Evolutionary conservation across 768 basidiomycete species (phyloP).

Genomic region (Hypholoma sublateritium): DNA sequence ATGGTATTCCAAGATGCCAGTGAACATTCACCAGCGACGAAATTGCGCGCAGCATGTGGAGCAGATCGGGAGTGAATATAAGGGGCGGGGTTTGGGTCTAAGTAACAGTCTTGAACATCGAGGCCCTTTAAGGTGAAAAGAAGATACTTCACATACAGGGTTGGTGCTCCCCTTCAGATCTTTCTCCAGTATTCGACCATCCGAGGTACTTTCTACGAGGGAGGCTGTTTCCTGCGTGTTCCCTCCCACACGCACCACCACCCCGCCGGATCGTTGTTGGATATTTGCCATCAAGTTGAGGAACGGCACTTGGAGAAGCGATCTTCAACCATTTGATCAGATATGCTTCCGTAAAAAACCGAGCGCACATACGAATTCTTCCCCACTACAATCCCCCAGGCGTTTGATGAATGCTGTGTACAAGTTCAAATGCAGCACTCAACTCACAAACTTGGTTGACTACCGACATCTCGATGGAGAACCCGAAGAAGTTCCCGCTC

Average conservation of each 20-base stretch:
- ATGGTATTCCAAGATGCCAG: conserved; percentile 71
- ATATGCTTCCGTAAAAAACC: conserved; percentile 20
- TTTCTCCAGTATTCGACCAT: conserved; percentile 53
- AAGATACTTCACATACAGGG: conserved; percentile 31
- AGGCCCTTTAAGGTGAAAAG: not conserved
- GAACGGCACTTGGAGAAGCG: conserved; percentile 58
- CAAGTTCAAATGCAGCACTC: not conserved
- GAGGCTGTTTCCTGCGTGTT: conserved; percentile 74
- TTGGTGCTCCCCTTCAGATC: conserved; percentile 30
- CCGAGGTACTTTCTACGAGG: conserved; percentile 47
- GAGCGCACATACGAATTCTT: conserved; percentile 39
- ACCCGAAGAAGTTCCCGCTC: conserved; percentile 48
- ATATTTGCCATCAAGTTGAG: conserved; percentile 78
- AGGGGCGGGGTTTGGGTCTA: conserved; percentile 72
- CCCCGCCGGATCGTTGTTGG: conserved; percentile 56
- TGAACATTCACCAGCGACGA: conserved; percentile 57
- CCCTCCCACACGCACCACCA: conserved; percentile 73
- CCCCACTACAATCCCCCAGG: conserved; percentile 37
- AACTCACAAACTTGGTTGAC: conserved; percentile 55
- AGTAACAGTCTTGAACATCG: not conserved
- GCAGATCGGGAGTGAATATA: conserved; percentile 62
- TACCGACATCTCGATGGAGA: conserved; percentile 65
- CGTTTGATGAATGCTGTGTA: not conserved
- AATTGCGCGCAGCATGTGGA: conserved; percentile 67
- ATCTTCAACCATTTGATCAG: conserved; percentile 24